A percentile compares a stretch with the other conserved stretches of the same genome.
Evolutionary conservation across 176 grass and related monocot genomes (phyloP).

Genomic region (Secale cereale): DNA sequence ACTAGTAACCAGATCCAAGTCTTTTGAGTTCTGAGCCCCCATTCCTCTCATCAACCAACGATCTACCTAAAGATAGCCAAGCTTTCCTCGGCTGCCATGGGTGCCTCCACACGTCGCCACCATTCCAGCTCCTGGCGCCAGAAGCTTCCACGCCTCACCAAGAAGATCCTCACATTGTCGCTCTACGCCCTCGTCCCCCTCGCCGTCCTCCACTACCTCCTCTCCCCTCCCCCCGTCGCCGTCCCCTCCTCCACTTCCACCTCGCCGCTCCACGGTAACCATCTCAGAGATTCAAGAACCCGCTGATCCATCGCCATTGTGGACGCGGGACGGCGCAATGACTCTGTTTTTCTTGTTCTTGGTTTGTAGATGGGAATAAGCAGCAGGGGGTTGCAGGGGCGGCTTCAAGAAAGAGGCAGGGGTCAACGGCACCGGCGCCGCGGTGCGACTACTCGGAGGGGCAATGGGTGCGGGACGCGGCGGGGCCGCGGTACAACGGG

Average conservation of each 20-base stretch:
- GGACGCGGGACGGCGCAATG: not conserved
- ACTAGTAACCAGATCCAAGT: not conserved
- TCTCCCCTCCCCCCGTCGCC: slow-evolving; percentile 2
- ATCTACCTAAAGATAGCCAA: slow-evolving; percentile 5
- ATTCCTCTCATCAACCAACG: not conserved
- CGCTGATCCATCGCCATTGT: not conserved
- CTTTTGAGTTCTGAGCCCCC: not conserved
- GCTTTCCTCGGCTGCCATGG: not conserved
- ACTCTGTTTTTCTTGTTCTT: not conserved
- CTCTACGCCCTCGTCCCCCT: not conserved
- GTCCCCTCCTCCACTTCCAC: not conserved
- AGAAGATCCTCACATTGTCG: not conserved
- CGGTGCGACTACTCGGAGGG: slow-evolving; percentile 55
- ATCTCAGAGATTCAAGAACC: not conserved
- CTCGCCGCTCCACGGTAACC: not conserved
- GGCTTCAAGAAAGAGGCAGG: not conserved
- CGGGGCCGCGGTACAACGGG: slow-evolving; percentile 44
- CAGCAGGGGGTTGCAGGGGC: not conserved
- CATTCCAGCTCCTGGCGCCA: not conserved
- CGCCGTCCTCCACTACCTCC: not conserved
- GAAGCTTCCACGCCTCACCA: not conserved
- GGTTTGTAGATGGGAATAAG: not conserved
- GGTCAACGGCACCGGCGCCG: not conserved
- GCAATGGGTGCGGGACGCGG: slow-evolving; percentile 38
- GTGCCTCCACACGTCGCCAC: slow-evolving; percentile 5